phyloP scores from a whole-genome alignment of 2,329 filamentous ascomycete species.

The Talaromyces sp. region DNA sequence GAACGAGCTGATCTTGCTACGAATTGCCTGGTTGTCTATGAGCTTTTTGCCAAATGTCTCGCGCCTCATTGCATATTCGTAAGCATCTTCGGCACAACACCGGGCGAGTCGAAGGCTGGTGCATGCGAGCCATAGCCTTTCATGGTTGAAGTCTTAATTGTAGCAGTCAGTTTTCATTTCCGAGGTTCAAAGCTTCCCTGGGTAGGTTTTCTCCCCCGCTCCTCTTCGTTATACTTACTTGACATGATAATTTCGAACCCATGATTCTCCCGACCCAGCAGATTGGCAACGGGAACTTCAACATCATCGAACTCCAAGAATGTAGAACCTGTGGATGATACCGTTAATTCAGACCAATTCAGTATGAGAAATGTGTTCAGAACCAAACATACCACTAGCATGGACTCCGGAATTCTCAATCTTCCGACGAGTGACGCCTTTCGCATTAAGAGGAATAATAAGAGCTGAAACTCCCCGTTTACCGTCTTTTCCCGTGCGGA shows the following conservation, averaged over 20 bases:
- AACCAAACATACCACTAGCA: slow-evolving; percentile 53
- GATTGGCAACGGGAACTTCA: slow-evolving; percentile 68
- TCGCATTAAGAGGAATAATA: slow-evolving; percentile 49
- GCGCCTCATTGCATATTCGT: background rate
- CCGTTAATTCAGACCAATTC: no score
- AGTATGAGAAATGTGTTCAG: no score
- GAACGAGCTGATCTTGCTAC: background rate
- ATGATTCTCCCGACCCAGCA: slow-evolving; percentile 72
- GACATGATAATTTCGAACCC: slow-evolving; percentile 73
- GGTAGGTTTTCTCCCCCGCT: no score
- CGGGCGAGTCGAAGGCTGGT: background rate
- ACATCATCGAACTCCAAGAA: slow-evolving; percentile 78
- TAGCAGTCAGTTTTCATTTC: no score
- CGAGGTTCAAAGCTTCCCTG: no score
- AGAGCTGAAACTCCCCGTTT: slow-evolving; percentile 48
- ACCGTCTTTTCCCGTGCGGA: background rate
- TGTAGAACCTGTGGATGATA: slow-evolving; percentile 47
- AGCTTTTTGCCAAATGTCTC: background rate
- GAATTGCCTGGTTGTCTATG: background rate
- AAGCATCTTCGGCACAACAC: background rate
- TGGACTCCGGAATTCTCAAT: slow-evolving; percentile 58
- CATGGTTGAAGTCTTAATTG: background rate
- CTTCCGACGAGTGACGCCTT: slow-evolving; percentile 45
- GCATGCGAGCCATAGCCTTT: background rate
- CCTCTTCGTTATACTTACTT: slow-evolving; percentile 38